Base-by-base conservation (phyloP, 805 yeast species). In the Kodamaea sagamina region DNA sequence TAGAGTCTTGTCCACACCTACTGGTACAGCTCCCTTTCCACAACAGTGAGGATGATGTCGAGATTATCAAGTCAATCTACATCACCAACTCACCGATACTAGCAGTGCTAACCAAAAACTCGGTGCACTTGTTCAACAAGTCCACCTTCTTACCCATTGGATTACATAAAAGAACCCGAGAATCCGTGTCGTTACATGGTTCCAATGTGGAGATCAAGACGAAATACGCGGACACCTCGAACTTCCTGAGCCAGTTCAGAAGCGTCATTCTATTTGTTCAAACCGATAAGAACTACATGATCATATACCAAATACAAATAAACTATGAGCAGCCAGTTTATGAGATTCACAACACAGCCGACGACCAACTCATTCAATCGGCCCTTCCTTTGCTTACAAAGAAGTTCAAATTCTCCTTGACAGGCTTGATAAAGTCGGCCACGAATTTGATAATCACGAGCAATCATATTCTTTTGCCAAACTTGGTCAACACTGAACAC, bases 141-240 rank as follows among this genome's bases (percentile, higher is more conserved):
- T 37, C 36, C 25, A 65, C 71, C 7, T 49, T 64, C 8, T 47
- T 68, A 6, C 79, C 82, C 1, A 59, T 79, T 4, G 72, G 76
- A 7, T 68, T 69, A 2, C 79, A 78, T 50, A 59, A 65, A 5
- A 58, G 86, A 42, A 60, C 75, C 0, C 52, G 53, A 16, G 63
- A 65, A 15, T 75, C 82, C 3, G 45, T 80, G 11, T 61, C 65
- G 18, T 60, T 61, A 15, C 74, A 72, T 59, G 86, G 86, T 1
- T 44, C 51, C 6, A 80, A 81, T 55, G 36, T 52, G 18, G 53
- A 60, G 17, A 54, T 78, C 6, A 57, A 72, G 27, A 63, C 75
- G 1, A 72, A 74, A 24, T 55, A 61, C 28, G 50, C 61, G 12
- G 68, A 74, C 42, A 65, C 75, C 10, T 60, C 32, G 58, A 59